Evolutionary conservation across 768 basidiomycete species (phyloP), one percentile per base, ranked within the genome.

Genomic region (Tephrocybe sp.): DNA sequence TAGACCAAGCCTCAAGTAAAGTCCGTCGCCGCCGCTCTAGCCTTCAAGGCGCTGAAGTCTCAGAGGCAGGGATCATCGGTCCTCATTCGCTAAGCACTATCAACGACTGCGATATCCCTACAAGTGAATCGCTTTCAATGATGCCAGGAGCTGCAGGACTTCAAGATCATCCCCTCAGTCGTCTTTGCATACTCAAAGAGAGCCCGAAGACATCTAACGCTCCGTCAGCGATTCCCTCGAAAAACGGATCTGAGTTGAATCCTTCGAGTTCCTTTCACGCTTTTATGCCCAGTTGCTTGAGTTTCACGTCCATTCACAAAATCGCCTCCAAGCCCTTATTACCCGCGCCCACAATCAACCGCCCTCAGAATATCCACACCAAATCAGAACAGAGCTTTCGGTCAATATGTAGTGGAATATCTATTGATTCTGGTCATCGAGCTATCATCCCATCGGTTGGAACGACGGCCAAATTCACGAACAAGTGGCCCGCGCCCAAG

Each of bases 401-500:
- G 15, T 52, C 57, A 7, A 46, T 18, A 12, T 44, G 35, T 15
- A 58, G 53, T 44, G 26, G 44, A 1, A 46, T 22, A 16, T 61
- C 61, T 18, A 44, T 65, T 31, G 62, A 68, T 51, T 57, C 57
- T 7, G 66, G 66, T 4, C 69, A 62, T 48, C 53, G 44, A 27
- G 56, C 58, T 27, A 59, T 70, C 31, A 67, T 69, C 46, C 60
- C 64, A 12, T 54, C 60, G 15, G 40, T 71, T 25, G 67, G 66
- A 25, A 67, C 68, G 7, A 70, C 66, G 15, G 66, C 69, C 47
- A 77, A 74, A 53, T 74, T 80, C 50, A 80, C 79, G 5, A 61
- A 71, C 40, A 80, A 80, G 57, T 81, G 78, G 74, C 79, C 79
- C 1, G 61, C 66, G 9, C 78, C 77, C n/a, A 47, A 53, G 44